These are phyloP conservation scores for Actinomortierella wolfii DNA, from an alignment of 371 early-diverging fungal genomes.

Conservation along the genomic window DNA sequence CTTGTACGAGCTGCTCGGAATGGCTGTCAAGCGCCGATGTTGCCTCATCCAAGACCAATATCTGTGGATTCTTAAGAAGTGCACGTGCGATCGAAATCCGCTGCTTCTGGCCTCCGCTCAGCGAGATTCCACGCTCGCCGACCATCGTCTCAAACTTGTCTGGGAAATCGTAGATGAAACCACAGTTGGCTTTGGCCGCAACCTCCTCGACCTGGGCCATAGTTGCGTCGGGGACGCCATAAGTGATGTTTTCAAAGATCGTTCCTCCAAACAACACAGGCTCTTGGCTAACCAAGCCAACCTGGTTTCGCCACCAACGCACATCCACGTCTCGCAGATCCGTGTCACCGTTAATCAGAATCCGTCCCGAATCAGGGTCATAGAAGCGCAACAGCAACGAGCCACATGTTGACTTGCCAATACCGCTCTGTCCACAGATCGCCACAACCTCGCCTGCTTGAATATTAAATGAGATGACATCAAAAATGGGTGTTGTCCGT, in stretches of 20 bases:
- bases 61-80: slow-evolving; percentile 66
- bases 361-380: slow-evolving; percentile 14
- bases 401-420: slow-evolving; percentile 76
- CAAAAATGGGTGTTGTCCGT: slow-evolving; percentile 18
- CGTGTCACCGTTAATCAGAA: slow-evolving; percentile 57
- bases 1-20: slow-evolving; percentile 80
- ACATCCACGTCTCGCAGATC: slow-evolving; percentile 58
- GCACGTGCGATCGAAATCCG: slow-evolving; percentile 46
- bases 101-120: slow-evolving; percentile 89
- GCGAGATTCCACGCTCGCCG: slow-evolving; percentile 71
- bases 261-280: slow-evolving; percentile 83
- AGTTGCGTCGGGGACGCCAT: slow-evolving; percentile 63
- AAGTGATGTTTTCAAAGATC: slow-evolving; percentile 80
- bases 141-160: slow-evolving; percentile 71
- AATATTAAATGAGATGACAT: slow-evolving; percentile 3
- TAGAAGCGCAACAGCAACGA: slow-evolving; percentile 76
- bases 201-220: slow-evolving; percentile 61
- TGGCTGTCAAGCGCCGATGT: slow-evolving; percentile 85
- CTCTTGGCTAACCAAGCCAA: slow-evolving; percentile 82
- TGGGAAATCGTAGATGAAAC: slow-evolving; percentile 67
- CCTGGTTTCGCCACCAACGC: slow-evolving; percentile 59
- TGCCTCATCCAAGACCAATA: slow-evolving; percentile 91
- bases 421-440: slow-evolving; percentile 69
- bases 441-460: background rate
- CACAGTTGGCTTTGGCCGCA: slow-evolving; percentile 67